Conservation (phyloP, 495 filamentous ascomycete genomes). For the Penicillium salamii region DNA sequence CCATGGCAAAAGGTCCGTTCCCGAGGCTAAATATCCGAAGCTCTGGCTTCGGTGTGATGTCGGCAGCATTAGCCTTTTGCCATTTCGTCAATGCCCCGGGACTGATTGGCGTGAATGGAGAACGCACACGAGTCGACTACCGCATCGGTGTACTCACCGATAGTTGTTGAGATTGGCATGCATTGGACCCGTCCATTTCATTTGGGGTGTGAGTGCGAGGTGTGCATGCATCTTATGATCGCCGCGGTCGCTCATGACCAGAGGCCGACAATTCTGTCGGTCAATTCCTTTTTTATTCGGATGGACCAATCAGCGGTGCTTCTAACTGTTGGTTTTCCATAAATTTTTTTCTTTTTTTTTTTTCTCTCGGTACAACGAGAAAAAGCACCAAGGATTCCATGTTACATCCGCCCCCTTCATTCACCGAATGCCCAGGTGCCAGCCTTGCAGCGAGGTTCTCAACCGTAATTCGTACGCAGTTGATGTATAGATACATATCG, state of each 20-base stretch:
- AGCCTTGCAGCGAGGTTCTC: not conserved
- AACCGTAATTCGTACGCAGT: no score
- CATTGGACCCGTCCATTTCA: not conserved
- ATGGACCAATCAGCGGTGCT: not conserved
- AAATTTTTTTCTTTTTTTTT: not conserved
- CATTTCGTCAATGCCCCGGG: constrained; percentile 11
- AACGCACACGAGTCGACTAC: not conserved
- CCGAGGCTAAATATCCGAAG: constrained; percentile 12
- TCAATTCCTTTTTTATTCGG: not conserved
- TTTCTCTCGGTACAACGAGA: not conserved
- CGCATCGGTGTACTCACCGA: not conserved
- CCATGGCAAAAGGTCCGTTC: constrained; percentile 10
- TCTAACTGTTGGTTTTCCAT: constrained; percentile 4
- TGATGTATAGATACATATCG: not conserved
- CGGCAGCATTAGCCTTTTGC: constrained; percentile 17
- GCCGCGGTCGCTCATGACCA: constrained; percentile 4
- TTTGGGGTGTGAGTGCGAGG: not conserved
- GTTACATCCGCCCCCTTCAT: constrained; percentile 5
- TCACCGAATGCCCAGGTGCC: no score
- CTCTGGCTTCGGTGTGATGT: constrained; percentile 21
- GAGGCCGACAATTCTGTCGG: not conserved
- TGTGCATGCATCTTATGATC: constrained; percentile 1
- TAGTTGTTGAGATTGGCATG: not conserved
- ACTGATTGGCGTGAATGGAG: constrained; percentile 11
- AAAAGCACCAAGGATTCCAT: not conserved